These are phyloP conservation scores for Spongospora subterranea DNA, from an alignment of 208 protist genomes.

Conservation along the genomic window DNA sequence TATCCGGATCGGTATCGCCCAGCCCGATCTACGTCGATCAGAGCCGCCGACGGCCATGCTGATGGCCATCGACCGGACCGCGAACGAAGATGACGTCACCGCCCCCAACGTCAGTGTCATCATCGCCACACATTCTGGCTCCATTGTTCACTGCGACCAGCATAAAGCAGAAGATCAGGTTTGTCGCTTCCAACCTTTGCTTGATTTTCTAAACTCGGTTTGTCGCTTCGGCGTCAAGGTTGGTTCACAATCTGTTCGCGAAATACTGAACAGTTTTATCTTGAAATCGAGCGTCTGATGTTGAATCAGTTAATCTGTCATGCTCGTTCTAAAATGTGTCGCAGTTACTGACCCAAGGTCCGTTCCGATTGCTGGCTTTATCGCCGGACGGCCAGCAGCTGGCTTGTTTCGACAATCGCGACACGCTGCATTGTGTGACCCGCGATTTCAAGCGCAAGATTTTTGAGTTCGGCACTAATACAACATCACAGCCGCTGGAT, in stretches of 20 bases:
- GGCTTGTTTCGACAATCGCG: not conserved
- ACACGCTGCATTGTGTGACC: constrained; percentile 31
- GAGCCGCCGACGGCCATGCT: not conserved
- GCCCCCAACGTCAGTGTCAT: not conserved
- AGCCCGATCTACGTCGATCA: constrained; percentile 32
- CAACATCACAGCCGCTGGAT: not conserved
- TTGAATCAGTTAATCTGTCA: not conserved
- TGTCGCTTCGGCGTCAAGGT: too few relatives aligned
- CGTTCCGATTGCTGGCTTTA: constrained; percentile 2
- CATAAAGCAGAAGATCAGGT: constrained; percentile 25
- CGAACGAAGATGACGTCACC: not conserved
- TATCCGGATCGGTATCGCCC: not conserved
- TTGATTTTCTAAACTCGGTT: too few relatives aligned
- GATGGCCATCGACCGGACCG: not conserved
- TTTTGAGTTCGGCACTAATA: constrained; percentile 33
- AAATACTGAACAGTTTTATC: too few relatives aligned
- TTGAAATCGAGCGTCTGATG: too few relatives aligned
- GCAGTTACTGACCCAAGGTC: constrained; percentile 39
- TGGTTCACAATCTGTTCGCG: too few relatives aligned
- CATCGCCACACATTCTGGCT: not conserved
- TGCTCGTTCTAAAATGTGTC: not conserved
- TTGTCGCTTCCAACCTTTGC: too few relatives aligned
- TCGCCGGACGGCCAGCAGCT: constrained; percentile 24
- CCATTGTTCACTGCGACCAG: not conserved
- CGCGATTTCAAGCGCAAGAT: constrained; percentile 8